A percentile compares a stretch with the other conserved stretches of the same genome.
Evolutionary conservation across 1,284 basidiomycete species (phyloP).

Genomic region (Heterobasidion parviporum): DNA sequence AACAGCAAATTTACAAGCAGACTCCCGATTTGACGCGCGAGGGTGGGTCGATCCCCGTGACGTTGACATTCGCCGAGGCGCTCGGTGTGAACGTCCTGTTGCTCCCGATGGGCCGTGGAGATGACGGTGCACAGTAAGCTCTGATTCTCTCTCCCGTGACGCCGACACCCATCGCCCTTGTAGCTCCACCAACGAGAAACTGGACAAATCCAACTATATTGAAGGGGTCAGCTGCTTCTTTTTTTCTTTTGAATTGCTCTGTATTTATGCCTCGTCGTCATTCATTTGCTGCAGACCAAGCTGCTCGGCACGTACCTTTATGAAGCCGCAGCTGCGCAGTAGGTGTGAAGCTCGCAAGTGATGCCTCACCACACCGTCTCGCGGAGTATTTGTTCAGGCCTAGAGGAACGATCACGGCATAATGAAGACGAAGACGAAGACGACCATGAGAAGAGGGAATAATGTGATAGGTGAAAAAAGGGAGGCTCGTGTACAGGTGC

Average conservation of each 20-base stretch:
- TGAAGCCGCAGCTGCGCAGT: constrained; percentile 47
- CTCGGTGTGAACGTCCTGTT: constrained; percentile 78
- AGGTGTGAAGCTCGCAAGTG: not conserved
- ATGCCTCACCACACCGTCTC: not conserved
- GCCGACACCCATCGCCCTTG: not conserved
- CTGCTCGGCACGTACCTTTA: constrained; percentile 80
- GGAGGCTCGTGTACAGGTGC: not conserved
- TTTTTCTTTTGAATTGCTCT: not conserved
- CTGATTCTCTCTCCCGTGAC: not conserved
- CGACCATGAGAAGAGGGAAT: not conserved
- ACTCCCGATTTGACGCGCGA: constrained; percentile 88
- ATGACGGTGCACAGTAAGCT: constrained; percentile 87
- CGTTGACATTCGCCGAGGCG: constrained; percentile 90
- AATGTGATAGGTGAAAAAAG: not conserved
- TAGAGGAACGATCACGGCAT: no score
- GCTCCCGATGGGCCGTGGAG: constrained; percentile 88
- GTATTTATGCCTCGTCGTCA: not conserved
- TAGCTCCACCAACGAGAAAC: constrained; percentile 93
- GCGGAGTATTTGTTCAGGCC: no score
- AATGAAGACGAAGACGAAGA: no score
- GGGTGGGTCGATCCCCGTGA: constrained; percentile 95
- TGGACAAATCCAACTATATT: constrained; percentile 91
- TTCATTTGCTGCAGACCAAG: constrained; percentile 43
- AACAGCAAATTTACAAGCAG: constrained; percentile 69
- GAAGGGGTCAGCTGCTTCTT: constrained; percentile 57